phyloP scores from a whole-genome alignment of 805 yeast species.

The Ogataea chonburiensis region DNA sequence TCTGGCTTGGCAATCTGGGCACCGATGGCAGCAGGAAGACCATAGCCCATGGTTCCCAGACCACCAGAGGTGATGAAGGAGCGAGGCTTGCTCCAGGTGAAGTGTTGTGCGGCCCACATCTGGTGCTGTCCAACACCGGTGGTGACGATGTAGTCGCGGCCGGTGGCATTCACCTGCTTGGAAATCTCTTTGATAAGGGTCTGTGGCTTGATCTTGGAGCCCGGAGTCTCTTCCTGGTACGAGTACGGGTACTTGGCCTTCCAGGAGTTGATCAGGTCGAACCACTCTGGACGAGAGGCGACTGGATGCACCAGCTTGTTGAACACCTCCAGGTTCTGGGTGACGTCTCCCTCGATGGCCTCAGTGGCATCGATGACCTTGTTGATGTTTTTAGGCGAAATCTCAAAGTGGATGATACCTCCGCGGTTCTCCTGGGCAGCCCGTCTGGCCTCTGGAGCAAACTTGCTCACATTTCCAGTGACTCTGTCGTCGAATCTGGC shows the following conservation, averaged over 20 bases:
- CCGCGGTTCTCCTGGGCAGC: constrained; percentile 90
- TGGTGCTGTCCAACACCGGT: constrained; percentile 99
- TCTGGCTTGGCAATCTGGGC: constrained; percentile 97
- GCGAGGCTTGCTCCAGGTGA: constrained; percentile 91
- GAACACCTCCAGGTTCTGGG: constrained; percentile 68
- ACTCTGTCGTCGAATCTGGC: constrained; percentile 99
- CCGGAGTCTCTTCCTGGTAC: constrained; percentile 79
- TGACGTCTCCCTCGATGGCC: constrained; percentile 95
- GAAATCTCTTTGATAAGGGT: constrained; percentile 80
- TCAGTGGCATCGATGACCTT: constrained; percentile 96
- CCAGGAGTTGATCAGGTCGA: constrained; percentile 72
- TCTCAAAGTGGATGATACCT: constrained; percentile 96
- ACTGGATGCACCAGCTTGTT: constrained; percentile 69
- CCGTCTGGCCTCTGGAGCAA: constrained; percentile 89
- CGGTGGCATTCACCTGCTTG: constrained; percentile 58
- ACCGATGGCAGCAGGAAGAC: constrained; percentile 97
- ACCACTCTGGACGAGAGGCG: constrained; percentile 76
- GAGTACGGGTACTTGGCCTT: constrained; percentile 81
- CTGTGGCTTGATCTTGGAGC: constrained; percentile 85
- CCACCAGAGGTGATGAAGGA: constrained; percentile 98
- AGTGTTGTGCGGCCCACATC: constrained; percentile 99
- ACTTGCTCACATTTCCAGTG: constrained; percentile 78
- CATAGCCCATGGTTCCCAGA: constrained; percentile 98
- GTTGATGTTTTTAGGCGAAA: constrained; percentile 94
- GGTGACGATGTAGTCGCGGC: constrained; percentile 80